Conservation (phyloP, 2,329 filamentous ascomycete species). For the Xylariales sp. region DNA sequence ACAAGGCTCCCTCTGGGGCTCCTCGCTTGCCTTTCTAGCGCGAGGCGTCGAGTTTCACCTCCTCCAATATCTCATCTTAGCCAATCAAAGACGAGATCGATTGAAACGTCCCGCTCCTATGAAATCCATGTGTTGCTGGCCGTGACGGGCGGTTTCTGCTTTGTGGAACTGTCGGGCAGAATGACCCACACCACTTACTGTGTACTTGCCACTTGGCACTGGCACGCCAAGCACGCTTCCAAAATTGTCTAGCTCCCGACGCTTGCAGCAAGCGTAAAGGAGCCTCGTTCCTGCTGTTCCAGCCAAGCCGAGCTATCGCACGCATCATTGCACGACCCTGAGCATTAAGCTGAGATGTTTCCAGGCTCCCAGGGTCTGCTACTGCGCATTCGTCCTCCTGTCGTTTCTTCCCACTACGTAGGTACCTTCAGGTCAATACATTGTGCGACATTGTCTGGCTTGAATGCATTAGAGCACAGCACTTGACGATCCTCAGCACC, state of each 20-base stretch:
- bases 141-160: too few species aligned
- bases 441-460: constrained; percentile 3
- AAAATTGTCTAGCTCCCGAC: background rate
- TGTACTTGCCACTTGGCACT: too few species aligned
- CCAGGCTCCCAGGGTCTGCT: background rate
- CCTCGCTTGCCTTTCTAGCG: background rate
- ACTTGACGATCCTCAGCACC: too few species aligned
- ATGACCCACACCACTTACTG: too few species aligned
- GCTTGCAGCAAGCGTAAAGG: background rate
- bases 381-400: constrained; percentile 1
- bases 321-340: constrained; percentile 1
- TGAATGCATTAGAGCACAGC: too few species aligned
- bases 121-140: too few species aligned
- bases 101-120: too few species aligned
- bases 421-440: background rate
- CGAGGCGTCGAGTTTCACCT: background rate
- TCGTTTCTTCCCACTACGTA: background rate
- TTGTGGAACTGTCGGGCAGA: too few species aligned
- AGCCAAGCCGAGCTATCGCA: constrained; percentile 5
- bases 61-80: background rate
- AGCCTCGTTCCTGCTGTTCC: constrained; percentile 1
- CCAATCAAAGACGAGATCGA: background rate
- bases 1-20: background rate
- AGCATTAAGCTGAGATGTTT: background rate
- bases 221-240: background rate